Base-by-base conservation (phyloP, 345 rosid genomes). In the Schrenkiella parvula region DNA sequence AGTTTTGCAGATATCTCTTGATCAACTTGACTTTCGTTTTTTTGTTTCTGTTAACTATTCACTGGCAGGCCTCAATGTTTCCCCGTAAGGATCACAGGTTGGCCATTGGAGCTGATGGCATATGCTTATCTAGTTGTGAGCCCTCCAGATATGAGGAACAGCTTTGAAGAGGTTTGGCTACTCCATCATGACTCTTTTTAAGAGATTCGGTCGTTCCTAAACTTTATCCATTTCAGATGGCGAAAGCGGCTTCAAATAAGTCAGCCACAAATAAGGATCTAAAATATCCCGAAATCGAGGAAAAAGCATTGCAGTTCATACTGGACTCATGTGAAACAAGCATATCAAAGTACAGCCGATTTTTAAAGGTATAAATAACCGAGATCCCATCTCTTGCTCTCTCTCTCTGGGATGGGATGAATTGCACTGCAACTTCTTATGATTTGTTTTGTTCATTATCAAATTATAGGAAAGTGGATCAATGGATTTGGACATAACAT, bases 41-140 rank as follows among this genome's bases (percentile, higher is more conserved):
- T 26, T 26, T 42, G 11, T 56, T 22, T 48, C 22, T 43, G 14
- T 54, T 29, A 54, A 41, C 29, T 61, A 15, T 56, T 63, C 38
- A 42, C 55, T 48, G 32, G 73, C 87, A 93, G 97, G 73, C 81
- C 91, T 50, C 87, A 91, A 52, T 87, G 97, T 78, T 95, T 83
- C 59, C 97, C 99, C 1, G 28, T 95, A 28, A 85, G 84, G 81
- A 75, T 95, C 68, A 95, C 91, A 7, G 97, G 99, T 41, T 89
- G 97, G 99, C 97, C 97, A 4, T 48, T 84, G 78, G 97, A 95
- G 83, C 81, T 95, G 44, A 85, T 88, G 89, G 93, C 99, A 47
- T 91, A 84, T 71, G 93, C 97, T 63, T 89, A 85, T 80, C 81
- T 95, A 69, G 91, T 77, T 1, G 96, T 87, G 73, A 89, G 99